Base-by-base conservation (phyloP, 163 green algal species). In the Chlamydomonas reinhardtii region DNA sequence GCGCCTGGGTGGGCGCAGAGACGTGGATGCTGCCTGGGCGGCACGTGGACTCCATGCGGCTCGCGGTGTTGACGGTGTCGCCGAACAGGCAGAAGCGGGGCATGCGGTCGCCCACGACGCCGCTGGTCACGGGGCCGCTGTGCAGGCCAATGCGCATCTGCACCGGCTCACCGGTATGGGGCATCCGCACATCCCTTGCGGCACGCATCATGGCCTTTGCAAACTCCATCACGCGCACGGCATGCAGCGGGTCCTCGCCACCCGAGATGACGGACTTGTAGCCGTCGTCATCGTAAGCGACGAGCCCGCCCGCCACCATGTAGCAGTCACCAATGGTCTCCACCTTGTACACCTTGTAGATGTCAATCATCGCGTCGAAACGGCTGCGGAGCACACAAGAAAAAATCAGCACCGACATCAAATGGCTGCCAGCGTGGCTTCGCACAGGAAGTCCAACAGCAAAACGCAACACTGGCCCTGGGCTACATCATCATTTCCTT, bases 41-140 rank as follows among this genome's bases (percentile, higher is more conserved):
- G 85, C 76, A 82, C 20, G 78, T 90, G 37, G 34, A 66, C 77
- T 90, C 85, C 85, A 90, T 90, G 52, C 85, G 78, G 52, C 64
- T 77, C 29, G 85, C 85, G 4, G 78, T 82, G 75, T 89, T 89
- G 56, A 83, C 76, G 17, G 76, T 83, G 76, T 83, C 80, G 5
- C 80, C 80, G 35, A 86, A 86, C 12, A 86, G 65, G 70, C 79
- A 86, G 56, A 73, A 79, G 34, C 80, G 70, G 3, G 69, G 70
- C 80, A 78, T 86, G 39, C 69, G 56, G 27, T 79, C n/a, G 9
- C 69, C 80, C 69, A 86, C 80, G 24, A 86, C 68, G 14, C 80
- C 80, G 80, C 80, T 86, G 19, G 70, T 86, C 17, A 86, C 80
- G 32, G 69, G 69, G 11, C 80, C 80, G 12, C 25, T 48, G 80